A percentile compares a stretch with the other conserved stretches of the same genome.
Evolutionary conservation across 441 rosid genomes (phyloP).

Genomic region (Jatropha podagrica): DNA sequence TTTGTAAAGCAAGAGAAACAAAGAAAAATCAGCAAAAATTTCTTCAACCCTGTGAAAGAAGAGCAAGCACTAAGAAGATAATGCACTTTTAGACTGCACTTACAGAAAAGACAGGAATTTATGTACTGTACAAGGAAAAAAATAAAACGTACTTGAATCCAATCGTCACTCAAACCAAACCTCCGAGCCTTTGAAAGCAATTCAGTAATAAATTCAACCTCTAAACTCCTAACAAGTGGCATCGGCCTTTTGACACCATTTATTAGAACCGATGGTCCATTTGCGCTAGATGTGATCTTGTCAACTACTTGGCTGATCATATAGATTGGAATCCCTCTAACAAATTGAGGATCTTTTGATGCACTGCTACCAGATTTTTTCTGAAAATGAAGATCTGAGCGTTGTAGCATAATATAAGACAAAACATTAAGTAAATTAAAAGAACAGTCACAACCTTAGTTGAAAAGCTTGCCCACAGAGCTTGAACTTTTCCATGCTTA

Average conservation of each 20-base stretch:
- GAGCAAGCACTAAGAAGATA: neutral
- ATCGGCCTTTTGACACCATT: slow-evolving; percentile 85
- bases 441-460: slow-evolving; percentile 59
- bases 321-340: slow-evolving; percentile 87
- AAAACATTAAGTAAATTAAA: slow-evolving; percentile 20
- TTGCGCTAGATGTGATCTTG: slow-evolving; percentile 66
- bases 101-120: neutral
- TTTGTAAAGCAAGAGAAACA: neutral
- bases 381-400: slow-evolving; percentile 44
- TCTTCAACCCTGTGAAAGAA: neutral
- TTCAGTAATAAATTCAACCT: slow-evolving; percentile 84
- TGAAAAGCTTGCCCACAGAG: slow-evolving; percentile 97
- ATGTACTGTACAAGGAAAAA: neutral
- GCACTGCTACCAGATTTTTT: slow-evolving; percentile 61
- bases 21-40: neutral
- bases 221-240: slow-evolving; percentile 89
- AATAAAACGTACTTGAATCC: slow-evolving; percentile 77
- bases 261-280: slow-evolving; percentile 72
- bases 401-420: slow-evolving; percentile 1
- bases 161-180: slow-evolving; percentile 79
- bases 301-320: slow-evolving; percentile 76
- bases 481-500: slow-evolving; percentile 90
- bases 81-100: slow-evolving; percentile 3
- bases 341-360: slow-evolving; percentile 74
- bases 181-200: slow-evolving; percentile 95